A percentile compares a stretch with the other conserved stretches of the same genome.
These are phyloP conservation scores for Suillus cothurnatus DNA, from an alignment of 768 basidiomycete species.

Conservation along the genomic window DNA sequence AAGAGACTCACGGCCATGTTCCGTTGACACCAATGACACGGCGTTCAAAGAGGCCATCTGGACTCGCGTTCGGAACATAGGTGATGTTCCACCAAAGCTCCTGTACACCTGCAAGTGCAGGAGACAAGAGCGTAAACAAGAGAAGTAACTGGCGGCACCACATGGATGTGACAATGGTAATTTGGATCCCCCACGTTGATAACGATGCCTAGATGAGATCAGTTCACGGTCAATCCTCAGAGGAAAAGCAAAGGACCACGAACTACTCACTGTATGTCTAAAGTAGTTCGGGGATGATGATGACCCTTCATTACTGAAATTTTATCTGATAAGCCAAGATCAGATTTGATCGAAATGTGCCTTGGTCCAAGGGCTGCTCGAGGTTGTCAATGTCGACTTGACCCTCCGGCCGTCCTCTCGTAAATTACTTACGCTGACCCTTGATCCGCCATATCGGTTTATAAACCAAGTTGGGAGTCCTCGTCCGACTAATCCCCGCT, in stretches of 20 bases:
- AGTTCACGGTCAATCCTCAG: not conserved
- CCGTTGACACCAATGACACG: conserved; percentile 87
- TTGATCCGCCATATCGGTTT: no score
- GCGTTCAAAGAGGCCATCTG: conserved; percentile 79
- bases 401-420: no score
- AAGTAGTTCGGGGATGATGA: not conserved
- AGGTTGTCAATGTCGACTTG: no score
- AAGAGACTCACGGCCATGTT: conserved; percentile 82
- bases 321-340: conserved; percentile 18
- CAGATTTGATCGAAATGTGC: no score
- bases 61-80: conserved; percentile 76
- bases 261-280: not conserved
- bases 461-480: no score
- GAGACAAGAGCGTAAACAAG: conserved; percentile 28
- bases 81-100: conserved; percentile 93
- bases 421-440: no score
- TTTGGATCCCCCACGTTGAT: not conserved
- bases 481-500: no score
- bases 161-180: not conserved
- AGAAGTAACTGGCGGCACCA: conserved; percentile 11
- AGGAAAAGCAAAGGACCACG: not conserved
- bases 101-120: conserved; percentile 62
- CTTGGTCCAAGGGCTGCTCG: no score
- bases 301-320: conserved; percentile 4
- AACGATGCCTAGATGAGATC: not conserved